Percentiles rank a stretch among this genome's conserved stretches.
Evolutionary conservation across 176 grass and related monocot species (phyloP).

Genomic region (Phoenix roebelenii): DNA sequence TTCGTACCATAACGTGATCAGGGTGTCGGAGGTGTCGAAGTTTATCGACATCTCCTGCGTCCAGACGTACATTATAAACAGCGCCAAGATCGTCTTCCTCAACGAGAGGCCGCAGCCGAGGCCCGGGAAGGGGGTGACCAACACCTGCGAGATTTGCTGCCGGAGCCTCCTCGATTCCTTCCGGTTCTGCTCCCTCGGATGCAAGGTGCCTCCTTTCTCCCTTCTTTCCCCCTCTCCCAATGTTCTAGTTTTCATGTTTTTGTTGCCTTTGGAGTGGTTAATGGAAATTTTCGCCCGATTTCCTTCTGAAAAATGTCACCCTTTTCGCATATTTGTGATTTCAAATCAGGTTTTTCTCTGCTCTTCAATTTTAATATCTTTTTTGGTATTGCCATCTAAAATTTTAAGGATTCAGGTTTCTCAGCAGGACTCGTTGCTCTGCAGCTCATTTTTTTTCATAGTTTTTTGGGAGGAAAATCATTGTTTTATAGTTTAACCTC

Average conservation of each 20-base stretch:
- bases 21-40: slow-evolving; percentile 42
- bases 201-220: slow-evolving; percentile 24
- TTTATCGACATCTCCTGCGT: slow-evolving; percentile 41
- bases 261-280: neutral
- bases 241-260: neutral
- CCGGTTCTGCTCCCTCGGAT: slow-evolving; percentile 43
- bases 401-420: too few species aligned
- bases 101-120: slow-evolving; percentile 43
- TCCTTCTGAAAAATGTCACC: neutral
- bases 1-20: slow-evolving; percentile 44
- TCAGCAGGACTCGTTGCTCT: too few species aligned
- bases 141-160: slow-evolving; percentile 37
- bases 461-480: too few species aligned
- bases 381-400: too few species aligned
- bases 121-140: slow-evolving; percentile 37
- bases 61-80: slow-evolving; percentile 52
- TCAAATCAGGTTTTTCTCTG: too few species aligned
- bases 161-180: slow-evolving; percentile 41
- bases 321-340: too few species aligned
- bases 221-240: neutral
- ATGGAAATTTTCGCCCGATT: neutral
- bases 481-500: too few species aligned
- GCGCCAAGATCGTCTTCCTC: slow-evolving; percentile 44
- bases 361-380: too few species aligned
- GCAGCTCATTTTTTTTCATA: too few species aligned